Percentiles rank a stretch among this genome's conserved stretches.
These are phyloP conservation scores for Termitomyces sp. DNA, from an alignment of 768 basidiomycete species.

Conservation along the genomic window DNA sequence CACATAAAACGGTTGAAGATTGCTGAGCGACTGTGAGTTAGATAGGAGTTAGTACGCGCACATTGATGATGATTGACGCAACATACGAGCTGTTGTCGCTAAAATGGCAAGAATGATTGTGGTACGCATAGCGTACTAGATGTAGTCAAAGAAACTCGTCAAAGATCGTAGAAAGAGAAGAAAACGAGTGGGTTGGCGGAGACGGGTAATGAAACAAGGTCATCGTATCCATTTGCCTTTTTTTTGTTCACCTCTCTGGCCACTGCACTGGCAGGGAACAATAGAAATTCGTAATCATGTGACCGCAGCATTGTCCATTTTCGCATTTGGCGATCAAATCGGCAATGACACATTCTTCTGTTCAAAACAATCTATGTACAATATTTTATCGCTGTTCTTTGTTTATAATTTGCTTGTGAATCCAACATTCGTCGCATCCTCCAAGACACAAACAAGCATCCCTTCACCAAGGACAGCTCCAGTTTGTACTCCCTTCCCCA, in stretches of 20 bases:
- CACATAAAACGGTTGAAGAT: conserved; percentile 46
- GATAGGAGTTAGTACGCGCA: not conserved
- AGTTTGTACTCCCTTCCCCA: conserved; percentile 26
- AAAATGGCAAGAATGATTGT: conserved; percentile 8
- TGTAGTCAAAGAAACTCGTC: conserved; percentile 14
- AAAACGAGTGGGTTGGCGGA: not conserved
- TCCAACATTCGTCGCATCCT: not conserved
- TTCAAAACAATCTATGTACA: not conserved
- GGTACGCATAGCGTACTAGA: conserved; percentile 19
- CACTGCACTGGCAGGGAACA: not conserved
- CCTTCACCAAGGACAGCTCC: conserved; percentile 31
- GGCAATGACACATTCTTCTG: not conserved
- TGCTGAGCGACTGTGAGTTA: conserved; percentile 13
- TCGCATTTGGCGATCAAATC: not conserved
- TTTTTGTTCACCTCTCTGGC: conserved; percentile 1
- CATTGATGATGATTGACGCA: not conserved
- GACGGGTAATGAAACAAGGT: conserved; percentile 2
- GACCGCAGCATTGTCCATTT: not conserved
- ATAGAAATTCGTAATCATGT: not conserved
- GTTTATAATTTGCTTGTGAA: not conserved
- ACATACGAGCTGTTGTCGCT: conserved; percentile 8
- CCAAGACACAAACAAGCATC: conserved; percentile 25
- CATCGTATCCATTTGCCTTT: conserved; percentile 6
- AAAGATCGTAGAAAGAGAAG: conserved; percentile 21
- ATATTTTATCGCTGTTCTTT: not conserved